Evolutionary conservation across 768 basidiomycete genomes (phyloP).

Genomic region (Xerocomus brunneocitrinus): DNA sequence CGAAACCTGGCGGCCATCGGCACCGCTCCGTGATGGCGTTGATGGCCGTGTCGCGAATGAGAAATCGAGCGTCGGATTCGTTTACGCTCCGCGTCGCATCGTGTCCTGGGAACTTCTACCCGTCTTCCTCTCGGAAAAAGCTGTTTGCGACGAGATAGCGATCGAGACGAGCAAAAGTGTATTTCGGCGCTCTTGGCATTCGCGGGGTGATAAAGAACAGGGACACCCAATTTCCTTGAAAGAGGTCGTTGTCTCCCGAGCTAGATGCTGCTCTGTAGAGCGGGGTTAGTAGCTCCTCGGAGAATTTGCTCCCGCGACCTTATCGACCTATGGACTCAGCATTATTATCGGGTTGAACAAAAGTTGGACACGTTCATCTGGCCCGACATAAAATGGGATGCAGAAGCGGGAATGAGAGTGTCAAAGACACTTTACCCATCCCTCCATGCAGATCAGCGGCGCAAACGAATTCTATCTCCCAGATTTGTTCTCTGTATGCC

Average conservation of each 20-base stretch:
- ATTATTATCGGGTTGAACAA: background rate
- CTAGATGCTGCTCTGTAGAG: background rate
- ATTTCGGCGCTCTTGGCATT: constrained; percentile 63
- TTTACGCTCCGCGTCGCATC: background rate
- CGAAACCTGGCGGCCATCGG: background rate
- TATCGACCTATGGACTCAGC: background rate
- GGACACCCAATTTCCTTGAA: background rate
- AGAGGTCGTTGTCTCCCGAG: background rate
- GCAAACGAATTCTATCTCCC: constrained; percentile 47
- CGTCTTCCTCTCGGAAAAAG: constrained; percentile 5
- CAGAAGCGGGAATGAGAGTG: background rate
- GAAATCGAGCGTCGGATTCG: background rate
- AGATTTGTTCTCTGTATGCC: constrained; percentile 47
- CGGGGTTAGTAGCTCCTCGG: constrained; percentile 5
- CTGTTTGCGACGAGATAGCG: background rate
- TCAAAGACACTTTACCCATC: background rate
- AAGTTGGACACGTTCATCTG: constrained; percentile 6
- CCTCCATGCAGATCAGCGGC: background rate
- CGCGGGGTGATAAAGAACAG: constrained; percentile 34
- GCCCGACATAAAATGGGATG: constrained; percentile 5
- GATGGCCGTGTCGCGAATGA: constrained; percentile 8
- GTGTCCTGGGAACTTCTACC: background rate
- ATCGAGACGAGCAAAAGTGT: constrained; percentile 80
- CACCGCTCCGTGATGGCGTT: background rate
- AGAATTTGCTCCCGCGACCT: constrained; percentile 1